These are phyloP conservation scores for Aspergillus hancockii DNA, from an alignment of 495 filamentous ascomycete genomes.

Conservation along the genomic window DNA sequence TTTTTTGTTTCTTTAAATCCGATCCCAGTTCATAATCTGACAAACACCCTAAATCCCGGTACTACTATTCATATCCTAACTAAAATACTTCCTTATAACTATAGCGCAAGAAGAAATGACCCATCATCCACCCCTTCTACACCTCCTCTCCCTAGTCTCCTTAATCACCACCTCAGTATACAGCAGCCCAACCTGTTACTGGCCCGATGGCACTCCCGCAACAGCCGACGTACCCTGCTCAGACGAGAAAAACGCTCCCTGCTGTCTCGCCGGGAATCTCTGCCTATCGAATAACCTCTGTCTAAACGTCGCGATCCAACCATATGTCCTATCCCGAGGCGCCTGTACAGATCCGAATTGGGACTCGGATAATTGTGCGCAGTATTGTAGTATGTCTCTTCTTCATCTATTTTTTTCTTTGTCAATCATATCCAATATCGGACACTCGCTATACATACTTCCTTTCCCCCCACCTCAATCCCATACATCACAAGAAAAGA, in stretches of 20 bases:
- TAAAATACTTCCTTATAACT: no score
- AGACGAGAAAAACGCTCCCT: background rate
- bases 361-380: background rate
- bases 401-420: background rate
- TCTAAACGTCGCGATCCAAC: background rate
- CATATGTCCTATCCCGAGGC: background rate
- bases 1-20: no score
- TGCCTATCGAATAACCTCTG: background rate
- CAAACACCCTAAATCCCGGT: no score
- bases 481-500: background rate
- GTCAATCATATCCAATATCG: background rate
- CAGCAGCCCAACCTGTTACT: background rate
- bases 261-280: background rate
- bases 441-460: background rate
- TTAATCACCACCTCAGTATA: background rate
- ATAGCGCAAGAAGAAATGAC: background rate
- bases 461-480: background rate
- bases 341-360: background rate
- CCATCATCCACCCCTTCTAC: background rate
- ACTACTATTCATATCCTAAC: no score
- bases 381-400: background rate
- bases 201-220: background rate
- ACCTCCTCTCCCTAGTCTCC: background rate
- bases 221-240: background rate
- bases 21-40: no score